Conservation (phyloP, 805 yeast genomes). For the Deakozyma indianensis region DNA sequence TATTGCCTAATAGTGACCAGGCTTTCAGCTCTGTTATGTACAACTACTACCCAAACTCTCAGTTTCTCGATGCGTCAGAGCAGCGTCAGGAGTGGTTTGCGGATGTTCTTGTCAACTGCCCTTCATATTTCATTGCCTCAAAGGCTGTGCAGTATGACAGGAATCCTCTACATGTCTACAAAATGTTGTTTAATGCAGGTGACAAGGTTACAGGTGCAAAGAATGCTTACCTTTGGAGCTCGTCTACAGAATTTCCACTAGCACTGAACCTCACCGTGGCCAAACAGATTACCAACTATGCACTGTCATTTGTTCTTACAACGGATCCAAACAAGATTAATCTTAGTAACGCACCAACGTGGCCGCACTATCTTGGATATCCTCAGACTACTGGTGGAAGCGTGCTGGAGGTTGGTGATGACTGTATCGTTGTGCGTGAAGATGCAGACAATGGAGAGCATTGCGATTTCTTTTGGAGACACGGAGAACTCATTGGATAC, state of each 20-base stretch:
- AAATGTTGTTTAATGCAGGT: not conserved
- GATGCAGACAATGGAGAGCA: not conserved
- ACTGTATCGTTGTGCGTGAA: not conserved
- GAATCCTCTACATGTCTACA: not conserved
- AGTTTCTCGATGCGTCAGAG: not conserved
- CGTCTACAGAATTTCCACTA: not conserved
- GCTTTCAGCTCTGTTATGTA: not conserved
- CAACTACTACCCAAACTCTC: not conserved
- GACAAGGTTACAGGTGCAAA: not conserved
- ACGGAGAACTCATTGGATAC: not conserved
- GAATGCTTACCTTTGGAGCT: not conserved
- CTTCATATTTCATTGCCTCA: not conserved
- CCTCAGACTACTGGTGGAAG: not conserved
- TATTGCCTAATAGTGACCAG: not conserved
- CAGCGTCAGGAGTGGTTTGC: not conserved
- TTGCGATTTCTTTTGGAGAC: not conserved
- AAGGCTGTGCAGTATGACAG: not conserved
- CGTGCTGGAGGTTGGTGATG: not conserved
- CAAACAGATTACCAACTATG: not conserved
- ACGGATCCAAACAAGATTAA: not conserved
- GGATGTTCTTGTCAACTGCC: not conserved
- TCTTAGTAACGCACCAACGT: not conserved
- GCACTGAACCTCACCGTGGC: not conserved
- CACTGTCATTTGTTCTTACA: not conserved
- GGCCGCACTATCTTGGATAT: not conserved